Percentiles rank a stretch among this genome's conserved stretches.
phyloP scores from a whole-genome alignment of 179 eudicot genomes.

The Beta corolliflora region DNA sequence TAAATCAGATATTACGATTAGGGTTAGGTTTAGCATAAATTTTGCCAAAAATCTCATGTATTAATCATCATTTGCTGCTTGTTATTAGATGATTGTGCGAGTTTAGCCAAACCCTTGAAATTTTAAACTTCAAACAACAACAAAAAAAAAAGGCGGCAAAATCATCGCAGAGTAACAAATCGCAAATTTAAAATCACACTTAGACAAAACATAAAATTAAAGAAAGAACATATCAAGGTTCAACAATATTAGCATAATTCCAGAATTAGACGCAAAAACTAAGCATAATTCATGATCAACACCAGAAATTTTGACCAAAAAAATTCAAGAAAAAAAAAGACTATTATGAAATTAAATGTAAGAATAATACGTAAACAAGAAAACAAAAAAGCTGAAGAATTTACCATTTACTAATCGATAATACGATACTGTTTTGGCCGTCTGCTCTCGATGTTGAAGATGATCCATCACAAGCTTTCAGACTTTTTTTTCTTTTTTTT shows the following conservation, averaged over 20 bases:
- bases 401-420: background rate
- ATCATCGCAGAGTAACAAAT: background rate
- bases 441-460: background rate
- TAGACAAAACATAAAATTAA: background rate
- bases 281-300: background rate
- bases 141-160: conserved; percentile 1
- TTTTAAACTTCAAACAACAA: background rate
- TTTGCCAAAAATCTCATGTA: background rate
- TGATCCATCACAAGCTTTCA: background rate
- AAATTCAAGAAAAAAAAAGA: background rate
- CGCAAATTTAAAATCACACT: background rate
- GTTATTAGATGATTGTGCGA: background rate
- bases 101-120: background rate
- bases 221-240: background rate
- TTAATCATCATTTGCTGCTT: background rate
- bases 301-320: background rate
- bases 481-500: background rate
- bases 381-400: background rate
- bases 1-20: background rate
- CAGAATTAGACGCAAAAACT: background rate
- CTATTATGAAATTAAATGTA: background rate
- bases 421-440: background rate
- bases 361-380: background rate
- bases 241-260: background rate
- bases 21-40: background rate